Evolutionary conservation across 306 rosid species (phyloP).

Genomic region (Rosa multiflora): DNA sequence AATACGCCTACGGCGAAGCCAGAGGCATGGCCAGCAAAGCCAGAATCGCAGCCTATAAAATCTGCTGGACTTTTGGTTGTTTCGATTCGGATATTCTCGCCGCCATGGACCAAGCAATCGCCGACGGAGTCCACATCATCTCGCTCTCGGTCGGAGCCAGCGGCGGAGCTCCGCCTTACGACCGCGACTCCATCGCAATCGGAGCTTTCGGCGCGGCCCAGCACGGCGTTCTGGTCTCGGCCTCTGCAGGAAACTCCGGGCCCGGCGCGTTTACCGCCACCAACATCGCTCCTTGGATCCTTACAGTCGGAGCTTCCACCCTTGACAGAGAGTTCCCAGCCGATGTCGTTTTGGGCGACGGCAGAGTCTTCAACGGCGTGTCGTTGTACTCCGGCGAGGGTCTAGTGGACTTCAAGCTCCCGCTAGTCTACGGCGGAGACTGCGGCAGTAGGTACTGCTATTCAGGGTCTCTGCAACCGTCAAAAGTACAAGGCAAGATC

Average conservation of each 20-base stretch:
- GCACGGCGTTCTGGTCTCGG: conserved; percentile 71
- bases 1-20: conserved; percentile 70
- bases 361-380: conserved; percentile 52
- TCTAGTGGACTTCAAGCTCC: conserved; percentile 48
- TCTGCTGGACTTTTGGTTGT: conserved; percentile 78
- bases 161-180: conserved; percentile 53
- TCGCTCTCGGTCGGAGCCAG: conserved; percentile 81
- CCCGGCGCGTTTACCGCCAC: conserved; percentile 64
- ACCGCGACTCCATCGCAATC: conserved; percentile 71
- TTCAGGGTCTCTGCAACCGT: conserved; percentile 33
- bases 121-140: conserved; percentile 72
- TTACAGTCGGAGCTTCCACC: conserved; percentile 86
- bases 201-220: conserved; percentile 71
- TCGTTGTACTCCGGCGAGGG: conserved; percentile 63
- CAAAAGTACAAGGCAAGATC: conserved; percentile 65
- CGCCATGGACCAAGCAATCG: conserved; percentile 85
- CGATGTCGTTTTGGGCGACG: conserved; percentile 68
- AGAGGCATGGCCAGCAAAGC: conserved; percentile 89
- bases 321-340: conserved; percentile 79
- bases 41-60: conserved; percentile 79
- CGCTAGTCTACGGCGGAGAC: conserved; percentile 59
- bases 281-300: conserved; percentile 90
- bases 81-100: conserved; percentile 90
- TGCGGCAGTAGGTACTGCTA: conserved; percentile 60
- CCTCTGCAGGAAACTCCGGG: conserved; percentile 85